Evolutionary conservation across 768 basidiomycete species (phyloP).

Genomic region (Bullera alba): DNA sequence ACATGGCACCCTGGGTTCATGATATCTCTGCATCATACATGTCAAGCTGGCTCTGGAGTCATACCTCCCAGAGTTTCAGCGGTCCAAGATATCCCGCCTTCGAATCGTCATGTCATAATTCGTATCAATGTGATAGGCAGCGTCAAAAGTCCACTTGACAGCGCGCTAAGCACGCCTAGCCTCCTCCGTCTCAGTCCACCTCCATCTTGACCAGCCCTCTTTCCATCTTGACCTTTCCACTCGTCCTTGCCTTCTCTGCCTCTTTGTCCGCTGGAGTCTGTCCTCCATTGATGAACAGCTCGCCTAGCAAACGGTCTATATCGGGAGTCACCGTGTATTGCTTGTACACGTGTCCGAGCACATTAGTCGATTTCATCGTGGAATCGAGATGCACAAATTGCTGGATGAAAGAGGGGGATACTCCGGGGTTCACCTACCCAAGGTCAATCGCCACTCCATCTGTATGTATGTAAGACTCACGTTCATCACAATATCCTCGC

Average conservation of each 20-base stretch:
- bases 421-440: slow-evolving; percentile 68
- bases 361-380: slow-evolving; percentile 55
- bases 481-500: slow-evolving; percentile 73
- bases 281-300: slow-evolving; percentile 53
- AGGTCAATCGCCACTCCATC: neutral
- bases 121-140: too few species aligned
- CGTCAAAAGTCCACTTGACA: too few species aligned
- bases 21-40: too few species aligned
- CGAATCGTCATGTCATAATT: too few species aligned
- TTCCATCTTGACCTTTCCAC: slow-evolving; percentile 11
- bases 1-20: too few species aligned
- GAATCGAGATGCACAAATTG: slow-evolving; percentile 71
- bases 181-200: slow-evolving; percentile 7
- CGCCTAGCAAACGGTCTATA: slow-evolving; percentile 63
- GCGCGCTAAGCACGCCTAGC: neutral
- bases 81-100: too few species aligned
- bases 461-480: slow-evolving; percentile 52
- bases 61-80: too few species aligned
- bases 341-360: slow-evolving; percentile 80
- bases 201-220: slow-evolving; percentile 33
- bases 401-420: slow-evolving; percentile 79
- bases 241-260: slow-evolving; percentile 8
- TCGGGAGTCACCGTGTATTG: slow-evolving; percentile 79
- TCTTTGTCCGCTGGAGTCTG: slow-evolving; percentile 37
- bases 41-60: too few species aligned